phyloP scores from a whole-genome alignment of 176 grass and related monocot genomes.

The Lolium multiflorum region DNA sequence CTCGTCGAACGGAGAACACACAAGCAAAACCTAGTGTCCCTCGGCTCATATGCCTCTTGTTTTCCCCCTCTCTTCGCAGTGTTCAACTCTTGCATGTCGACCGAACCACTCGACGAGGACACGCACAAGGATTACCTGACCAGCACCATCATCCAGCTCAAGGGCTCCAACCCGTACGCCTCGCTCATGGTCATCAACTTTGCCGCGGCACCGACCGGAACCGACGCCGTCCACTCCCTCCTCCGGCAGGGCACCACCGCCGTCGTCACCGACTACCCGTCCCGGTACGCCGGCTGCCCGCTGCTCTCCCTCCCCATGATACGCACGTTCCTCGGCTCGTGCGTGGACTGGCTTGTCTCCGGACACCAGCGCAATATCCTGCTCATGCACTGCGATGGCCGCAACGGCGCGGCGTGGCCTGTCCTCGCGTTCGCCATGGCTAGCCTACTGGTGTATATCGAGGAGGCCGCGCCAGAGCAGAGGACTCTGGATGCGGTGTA shows the following conservation, averaged over 20 bases:
- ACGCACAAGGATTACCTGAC: slow-evolving; percentile 51
- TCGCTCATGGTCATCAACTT: slow-evolving; percentile 68
- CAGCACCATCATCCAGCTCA: slow-evolving; percentile 54
- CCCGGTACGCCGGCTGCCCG: slow-evolving; percentile 40
- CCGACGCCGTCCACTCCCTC: slow-evolving; percentile 34
- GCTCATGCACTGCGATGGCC: slow-evolving; percentile 60
- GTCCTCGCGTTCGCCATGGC: slow-evolving; percentile 62
- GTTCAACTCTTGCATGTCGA: slow-evolving; percentile 58
- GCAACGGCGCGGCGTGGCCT: slow-evolving; percentile 23
- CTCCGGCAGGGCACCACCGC: slow-evolving; percentile 28
- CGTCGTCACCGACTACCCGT: slow-evolving; percentile 49
- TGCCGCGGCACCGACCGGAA: slow-evolving; percentile 29
- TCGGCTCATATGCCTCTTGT: background rate
- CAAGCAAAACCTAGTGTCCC: background rate
- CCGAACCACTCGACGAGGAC: slow-evolving; percentile 30
- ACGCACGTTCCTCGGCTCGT: slow-evolving; percentile 44
- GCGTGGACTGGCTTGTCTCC: slow-evolving; percentile 52
- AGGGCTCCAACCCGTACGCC: slow-evolving; percentile 42
- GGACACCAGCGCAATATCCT: slow-evolving; percentile 52
- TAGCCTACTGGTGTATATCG: slow-evolving; percentile 48
- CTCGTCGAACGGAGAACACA: background rate
- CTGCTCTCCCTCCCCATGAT: slow-evolving; percentile 44
- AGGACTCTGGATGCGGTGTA: slow-evolving; percentile 53
- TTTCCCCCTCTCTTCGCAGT: slow-evolving; percentile 37
- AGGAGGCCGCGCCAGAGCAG: slow-evolving; percentile 41